phyloP scores from a whole-genome alignment of 1,139 yeast species.

The Magnusiomyces tetraspermus region DNA sequence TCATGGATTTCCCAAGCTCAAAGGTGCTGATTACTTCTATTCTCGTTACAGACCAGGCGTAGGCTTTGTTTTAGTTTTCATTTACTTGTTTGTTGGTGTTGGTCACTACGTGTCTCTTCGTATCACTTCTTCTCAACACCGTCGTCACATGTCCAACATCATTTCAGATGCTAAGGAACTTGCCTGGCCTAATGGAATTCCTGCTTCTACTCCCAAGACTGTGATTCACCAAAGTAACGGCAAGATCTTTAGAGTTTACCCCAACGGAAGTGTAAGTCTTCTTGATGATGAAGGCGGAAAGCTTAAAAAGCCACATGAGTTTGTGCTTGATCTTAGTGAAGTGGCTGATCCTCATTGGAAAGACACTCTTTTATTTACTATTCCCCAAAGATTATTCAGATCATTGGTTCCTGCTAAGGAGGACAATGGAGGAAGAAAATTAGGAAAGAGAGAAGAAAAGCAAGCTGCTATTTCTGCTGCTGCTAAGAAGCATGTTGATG shows the following conservation, averaged over 20 bases:
- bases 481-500: constrained; percentile 3
- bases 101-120: constrained; percentile 51
- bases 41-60: constrained; percentile 44
- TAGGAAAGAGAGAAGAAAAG: background rate
- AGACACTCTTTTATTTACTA: constrained; percentile 46
- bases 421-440: constrained; percentile 5
- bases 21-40: constrained; percentile 35
- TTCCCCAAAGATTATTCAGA: constrained; percentile 32
- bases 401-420: constrained; percentile 11
- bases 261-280: constrained; percentile 60
- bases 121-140: constrained; percentile 47
- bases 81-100: constrained; percentile 42
- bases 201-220: constrained; percentile 26
- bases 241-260: constrained; percentile 52
- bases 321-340: constrained; percentile 31
- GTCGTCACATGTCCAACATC: constrained; percentile 41
- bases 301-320: constrained; percentile 19
- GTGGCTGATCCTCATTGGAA: constrained; percentile 40
- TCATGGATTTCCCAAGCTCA: constrained; percentile 83
- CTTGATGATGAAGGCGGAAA: constrained; percentile 41
- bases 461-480: constrained; percentile 4
- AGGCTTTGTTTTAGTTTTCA: constrained; percentile 41
- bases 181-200: constrained; percentile 43
- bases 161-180: constrained; percentile 28
- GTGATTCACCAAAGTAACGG: constrained; percentile 38